Percentiles rank a stretch among this genome's conserved stretches.
phyloP scores from a whole-genome alignment of 352 stramenopile species.

The Phytophthora pistaciae region DNA sequence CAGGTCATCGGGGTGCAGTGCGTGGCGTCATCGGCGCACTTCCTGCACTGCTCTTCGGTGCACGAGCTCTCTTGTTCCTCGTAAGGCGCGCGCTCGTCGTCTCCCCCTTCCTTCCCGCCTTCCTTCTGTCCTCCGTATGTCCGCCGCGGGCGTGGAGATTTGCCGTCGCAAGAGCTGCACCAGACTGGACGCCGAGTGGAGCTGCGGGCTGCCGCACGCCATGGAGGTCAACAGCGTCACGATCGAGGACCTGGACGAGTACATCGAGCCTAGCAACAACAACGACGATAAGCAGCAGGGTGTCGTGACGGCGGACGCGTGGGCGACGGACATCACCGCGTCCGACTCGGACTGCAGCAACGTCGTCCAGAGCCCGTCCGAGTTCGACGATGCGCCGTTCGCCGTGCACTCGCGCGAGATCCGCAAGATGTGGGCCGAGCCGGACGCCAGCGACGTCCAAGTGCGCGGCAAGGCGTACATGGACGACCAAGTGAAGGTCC shows the following conservation, averaged over 20 bases:
- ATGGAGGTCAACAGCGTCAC: slow-evolving; percentile 44
- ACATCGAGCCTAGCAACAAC: slow-evolving; percentile 16
- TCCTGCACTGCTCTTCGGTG: neutral
- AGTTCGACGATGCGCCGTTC: slow-evolving; percentile 47
- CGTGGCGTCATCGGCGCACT: slow-evolving; percentile 9
- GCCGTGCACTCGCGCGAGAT: slow-evolving; percentile 44
- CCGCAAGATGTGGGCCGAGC: slow-evolving; percentile 69
- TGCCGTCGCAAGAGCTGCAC: slow-evolving; percentile 43
- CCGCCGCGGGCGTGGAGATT: slow-evolving; percentile 25
- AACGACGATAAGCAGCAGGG: slow-evolving; percentile 22
- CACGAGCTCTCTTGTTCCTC: no score
- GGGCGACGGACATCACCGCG: slow-evolving; percentile 20
- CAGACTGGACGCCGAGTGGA: slow-evolving; percentile 41
- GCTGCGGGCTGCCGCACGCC: slow-evolving; percentile 31
- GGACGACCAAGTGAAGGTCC: slow-evolving; percentile 62
- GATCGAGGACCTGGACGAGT: slow-evolving; percentile 44
- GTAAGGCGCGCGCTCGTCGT: neutral
- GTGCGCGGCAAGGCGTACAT: slow-evolving; percentile 72
- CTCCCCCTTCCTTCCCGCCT: neutral
- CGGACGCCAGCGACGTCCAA: slow-evolving; percentile 52
- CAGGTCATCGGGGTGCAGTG: slow-evolving; percentile 2
- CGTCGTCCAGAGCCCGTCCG: slow-evolving; percentile 16
- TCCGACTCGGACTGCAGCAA: slow-evolving; percentile 11
- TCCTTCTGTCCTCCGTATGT: slow-evolving; percentile 15
- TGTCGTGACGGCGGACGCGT: slow-evolving; percentile 27